These are phyloP conservation scores for Camelina sativa DNA, from an alignment of 345 rosid genomes.

Conservation along the genomic window DNA sequence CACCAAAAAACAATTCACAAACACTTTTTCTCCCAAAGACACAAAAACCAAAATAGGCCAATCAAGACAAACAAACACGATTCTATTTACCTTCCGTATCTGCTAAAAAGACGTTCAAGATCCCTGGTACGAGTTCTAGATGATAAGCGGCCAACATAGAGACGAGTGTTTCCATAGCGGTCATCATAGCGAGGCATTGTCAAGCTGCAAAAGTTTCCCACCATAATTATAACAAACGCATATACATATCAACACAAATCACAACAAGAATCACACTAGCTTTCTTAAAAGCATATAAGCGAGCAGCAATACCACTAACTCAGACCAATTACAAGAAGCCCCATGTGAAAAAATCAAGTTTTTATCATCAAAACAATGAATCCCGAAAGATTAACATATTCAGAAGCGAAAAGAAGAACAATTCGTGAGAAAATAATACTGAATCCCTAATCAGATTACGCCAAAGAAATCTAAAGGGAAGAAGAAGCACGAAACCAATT, in stretches of 20 bases:
- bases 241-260: background rate
- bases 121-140: conserved; percentile 64
- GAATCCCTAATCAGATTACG: conserved; percentile 3
- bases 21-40: conserved; percentile 8
- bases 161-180: conserved; percentile 58
- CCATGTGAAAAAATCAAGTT: background rate
- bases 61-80: background rate
- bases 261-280: background rate
- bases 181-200: conserved; percentile 66
- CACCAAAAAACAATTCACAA: background rate
- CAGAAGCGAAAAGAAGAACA: background rate
- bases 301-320: background rate
- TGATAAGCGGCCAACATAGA: conserved; percentile 64
- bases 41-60: background rate
- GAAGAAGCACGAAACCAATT: conserved; percentile 11
- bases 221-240: background rate
- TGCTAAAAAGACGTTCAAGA: conserved; percentile 60
- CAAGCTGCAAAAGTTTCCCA: conserved; percentile 23
- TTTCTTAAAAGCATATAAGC: background rate
- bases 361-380: background rate
- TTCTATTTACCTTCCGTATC: conserved; percentile 61
- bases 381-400: background rate
- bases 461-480: background rate
- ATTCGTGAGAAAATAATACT: background rate
- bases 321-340: background rate